Evolutionary conservation across 2,329 filamentous ascomycete species (phyloP).

Genomic region (Paecilomyces dactylethromorphus): DNA sequence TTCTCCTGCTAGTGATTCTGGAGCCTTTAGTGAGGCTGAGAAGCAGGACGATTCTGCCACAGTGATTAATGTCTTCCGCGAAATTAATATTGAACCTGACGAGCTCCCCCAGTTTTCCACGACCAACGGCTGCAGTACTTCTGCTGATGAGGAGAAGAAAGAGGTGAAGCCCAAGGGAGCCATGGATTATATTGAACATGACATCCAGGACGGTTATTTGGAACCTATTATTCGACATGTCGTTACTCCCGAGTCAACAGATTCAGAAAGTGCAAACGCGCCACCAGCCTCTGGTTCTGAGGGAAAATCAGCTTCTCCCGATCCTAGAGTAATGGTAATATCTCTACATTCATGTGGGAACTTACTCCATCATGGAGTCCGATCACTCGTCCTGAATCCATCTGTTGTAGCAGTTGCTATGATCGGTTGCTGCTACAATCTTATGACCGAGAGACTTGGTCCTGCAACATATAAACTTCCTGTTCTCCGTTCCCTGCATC

Average conservation of each 20-base stretch:
- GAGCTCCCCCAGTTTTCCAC: constrained; percentile 17
- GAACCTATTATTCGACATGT: constrained; percentile 33
- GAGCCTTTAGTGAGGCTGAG: background rate
- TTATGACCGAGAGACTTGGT: constrained; percentile 82
- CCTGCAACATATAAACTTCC: constrained; percentile 82
- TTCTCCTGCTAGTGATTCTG: background rate
- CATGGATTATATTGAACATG: constrained; percentile 39
- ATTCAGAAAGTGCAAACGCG: background rate
- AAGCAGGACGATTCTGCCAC: constrained; percentile 17
- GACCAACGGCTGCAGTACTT: constrained; percentile 3
- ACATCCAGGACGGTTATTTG: constrained; percentile 37
- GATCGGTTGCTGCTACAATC: constrained; percentile 97
- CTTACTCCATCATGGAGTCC: constrained; percentile 88
- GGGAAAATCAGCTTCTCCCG: constrained; percentile 3
- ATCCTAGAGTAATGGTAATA: constrained; percentile 65
- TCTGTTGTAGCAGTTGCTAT: constrained; percentile 86
- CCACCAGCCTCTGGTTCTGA: background rate
- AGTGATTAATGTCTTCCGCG: constrained; percentile 26
- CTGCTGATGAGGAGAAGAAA: constrained; percentile 6
- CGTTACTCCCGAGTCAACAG: constrained; percentile 14
- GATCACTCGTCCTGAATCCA: constrained; percentile 76
- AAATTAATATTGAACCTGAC: constrained; percentile 23
- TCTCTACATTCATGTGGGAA: constrained; percentile 98
- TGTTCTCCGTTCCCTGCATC: constrained; percentile 66
- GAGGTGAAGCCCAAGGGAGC: constrained; percentile 19